phyloP scores from a whole-genome alignment of 2,329 filamentous ascomycete species.

The Didymosphaeria variabile region DNA sequence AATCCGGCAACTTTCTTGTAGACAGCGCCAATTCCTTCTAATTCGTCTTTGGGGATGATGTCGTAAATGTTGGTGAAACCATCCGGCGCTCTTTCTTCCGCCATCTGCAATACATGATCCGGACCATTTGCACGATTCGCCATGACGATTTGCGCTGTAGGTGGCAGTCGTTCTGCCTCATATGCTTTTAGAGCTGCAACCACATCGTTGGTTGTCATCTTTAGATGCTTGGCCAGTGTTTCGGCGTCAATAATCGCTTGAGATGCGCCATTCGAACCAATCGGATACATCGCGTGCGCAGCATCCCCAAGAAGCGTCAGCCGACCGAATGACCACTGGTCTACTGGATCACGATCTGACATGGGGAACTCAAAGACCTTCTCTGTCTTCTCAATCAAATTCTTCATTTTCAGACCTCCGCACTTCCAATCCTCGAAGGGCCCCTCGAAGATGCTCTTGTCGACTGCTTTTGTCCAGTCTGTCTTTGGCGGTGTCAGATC shows the following conservation, averaged over 20 bases:
- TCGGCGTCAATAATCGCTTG: conserved; percentile 58
- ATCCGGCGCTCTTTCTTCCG: no score
- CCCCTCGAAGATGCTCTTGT: conserved; percentile 52
- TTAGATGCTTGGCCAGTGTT: conserved; percentile 47
- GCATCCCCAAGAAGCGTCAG: conserved; percentile 54
- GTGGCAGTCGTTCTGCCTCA: conserved; percentile 52
- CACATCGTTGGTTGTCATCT: conserved; percentile 35
- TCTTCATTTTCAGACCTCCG: conserved; percentile 54
- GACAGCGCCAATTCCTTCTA: neutral
- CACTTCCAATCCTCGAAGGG: conserved; percentile 55
- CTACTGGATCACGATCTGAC: conserved; percentile 56
- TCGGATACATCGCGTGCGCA: conserved; percentile 55
- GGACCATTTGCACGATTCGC: conserved; percentile 58
- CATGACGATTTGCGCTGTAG: conserved; percentile 57
- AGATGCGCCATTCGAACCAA: conserved; percentile 55
- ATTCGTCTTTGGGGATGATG: no score
- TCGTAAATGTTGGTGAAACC: no score
- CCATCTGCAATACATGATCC: conserved; percentile 53
- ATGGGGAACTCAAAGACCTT: conserved; percentile 59
- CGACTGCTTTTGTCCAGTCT: conserved; percentile 56
- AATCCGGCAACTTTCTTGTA: conserved; percentile 57
- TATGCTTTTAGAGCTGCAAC: conserved; percentile 50
- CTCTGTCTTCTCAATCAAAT: conserved; percentile 54
- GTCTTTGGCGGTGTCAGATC: conserved; percentile 56
- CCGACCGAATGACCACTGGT: conserved; percentile 49